A percentile compares a stretch with the other conserved stretches of the same genome.
These are phyloP conservation scores for Coemansia sp. DNA, from an alignment of 192 early-diverging fungal species.

Conservation along the genomic window DNA sequence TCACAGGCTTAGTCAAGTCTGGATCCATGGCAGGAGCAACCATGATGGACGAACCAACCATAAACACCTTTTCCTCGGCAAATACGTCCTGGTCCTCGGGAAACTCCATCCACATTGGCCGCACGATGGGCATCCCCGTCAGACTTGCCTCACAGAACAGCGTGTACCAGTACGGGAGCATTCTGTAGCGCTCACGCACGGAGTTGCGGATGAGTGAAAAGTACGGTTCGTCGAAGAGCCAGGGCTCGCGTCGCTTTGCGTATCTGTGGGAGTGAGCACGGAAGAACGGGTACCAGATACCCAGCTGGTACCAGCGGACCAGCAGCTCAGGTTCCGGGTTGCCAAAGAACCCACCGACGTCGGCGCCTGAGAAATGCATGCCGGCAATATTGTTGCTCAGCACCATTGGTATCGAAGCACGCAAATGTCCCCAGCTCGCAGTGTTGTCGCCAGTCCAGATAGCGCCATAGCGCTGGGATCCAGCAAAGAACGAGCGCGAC, in stretches of 20 bases:
- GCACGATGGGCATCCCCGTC: slow-evolving; percentile 79
- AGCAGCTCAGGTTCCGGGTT: slow-evolving; percentile 88
- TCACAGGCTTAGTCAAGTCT: slow-evolving; percentile 35
- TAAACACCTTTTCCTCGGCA: slow-evolving; percentile 82
- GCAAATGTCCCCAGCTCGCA: slow-evolving; percentile 85
- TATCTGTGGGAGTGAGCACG: slow-evolving; percentile 96
- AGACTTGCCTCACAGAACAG: slow-evolving; percentile 78
- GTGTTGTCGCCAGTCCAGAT: slow-evolving; percentile 99
- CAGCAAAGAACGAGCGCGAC: slow-evolving; percentile 93
- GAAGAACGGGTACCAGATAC: slow-evolving; percentile 95
- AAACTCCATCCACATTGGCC: slow-evolving; percentile 89
- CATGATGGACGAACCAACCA: slow-evolving; percentile 84
- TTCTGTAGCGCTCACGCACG: slow-evolving; percentile 78
- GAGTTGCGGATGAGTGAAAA: slow-evolving; percentile 76
- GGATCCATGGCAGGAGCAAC: slow-evolving; percentile 69
- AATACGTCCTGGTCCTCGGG: slow-evolving; percentile 75
- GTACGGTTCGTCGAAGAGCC: slow-evolving; percentile 88
- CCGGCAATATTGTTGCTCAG: slow-evolving; percentile 84
- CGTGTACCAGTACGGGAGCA: slow-evolving; percentile 93
- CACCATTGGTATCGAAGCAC: slow-evolving; percentile 83
- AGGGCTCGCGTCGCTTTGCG: slow-evolving; percentile 95
- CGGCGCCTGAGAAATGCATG: slow-evolving; percentile 88
- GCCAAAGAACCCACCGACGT: slow-evolving; percentile 97
- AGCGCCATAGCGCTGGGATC: slow-evolving; percentile 92
- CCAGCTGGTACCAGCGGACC: slow-evolving; percentile 95